A percentile compares a stretch with the other conserved stretches of the same genome.
Evolutionary conservation across 2,329 filamentous ascomycete species (phyloP).

Genomic region (Cylindrodendrum hubeiense): DNA sequence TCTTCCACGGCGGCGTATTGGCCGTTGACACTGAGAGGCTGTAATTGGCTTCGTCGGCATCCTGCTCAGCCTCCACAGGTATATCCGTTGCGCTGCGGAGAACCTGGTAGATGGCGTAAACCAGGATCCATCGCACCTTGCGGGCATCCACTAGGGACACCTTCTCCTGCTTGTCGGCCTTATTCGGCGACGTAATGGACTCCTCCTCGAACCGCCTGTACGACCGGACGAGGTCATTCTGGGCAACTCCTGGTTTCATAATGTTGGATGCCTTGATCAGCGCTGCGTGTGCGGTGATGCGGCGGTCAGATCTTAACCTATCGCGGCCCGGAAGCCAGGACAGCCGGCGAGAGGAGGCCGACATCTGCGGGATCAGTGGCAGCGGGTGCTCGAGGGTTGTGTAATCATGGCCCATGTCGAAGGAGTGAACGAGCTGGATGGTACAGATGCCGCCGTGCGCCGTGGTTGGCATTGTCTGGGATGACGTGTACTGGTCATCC

Average conservation of each 20-base stretch:
- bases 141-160: slow-evolving; percentile 72
- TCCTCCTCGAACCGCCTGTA: slow-evolving; percentile 79
- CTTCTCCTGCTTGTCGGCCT: slow-evolving; percentile 68
- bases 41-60: slow-evolving; percentile 69
- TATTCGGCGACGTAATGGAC: slow-evolving; percentile 61
- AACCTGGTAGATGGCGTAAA: slow-evolving; percentile 81
- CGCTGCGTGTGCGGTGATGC: slow-evolving; percentile 65
- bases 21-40: slow-evolving; percentile 59
- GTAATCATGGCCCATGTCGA: slow-evolving; percentile 73
- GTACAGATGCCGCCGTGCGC: slow-evolving; percentile 78
- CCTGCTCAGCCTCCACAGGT: slow-evolving; percentile 69
- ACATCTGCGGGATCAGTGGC: slow-evolving; percentile 71
- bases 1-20: slow-evolving; percentile 61
- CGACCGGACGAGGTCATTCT: slow-evolving; percentile 72
- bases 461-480: slow-evolving; percentile 63
- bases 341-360: slow-evolving; percentile 47
- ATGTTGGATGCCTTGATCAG: slow-evolving; percentile 64
- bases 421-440: slow-evolving; percentile 74
- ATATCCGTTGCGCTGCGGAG: slow-evolving; percentile 72
- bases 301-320: slow-evolving; percentile 61
- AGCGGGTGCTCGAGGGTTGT: slow-evolving; percentile 72
- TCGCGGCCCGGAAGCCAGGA: slow-evolving; percentile 57
- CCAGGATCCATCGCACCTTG: slow-evolving; percentile 82
- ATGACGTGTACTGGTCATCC: slow-evolving; percentile 67
- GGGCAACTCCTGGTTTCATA: slow-evolving; percentile 51